Base-by-base conservation (phyloP, 208 protist species). In the Acanthamoeba royreba region DNA sequence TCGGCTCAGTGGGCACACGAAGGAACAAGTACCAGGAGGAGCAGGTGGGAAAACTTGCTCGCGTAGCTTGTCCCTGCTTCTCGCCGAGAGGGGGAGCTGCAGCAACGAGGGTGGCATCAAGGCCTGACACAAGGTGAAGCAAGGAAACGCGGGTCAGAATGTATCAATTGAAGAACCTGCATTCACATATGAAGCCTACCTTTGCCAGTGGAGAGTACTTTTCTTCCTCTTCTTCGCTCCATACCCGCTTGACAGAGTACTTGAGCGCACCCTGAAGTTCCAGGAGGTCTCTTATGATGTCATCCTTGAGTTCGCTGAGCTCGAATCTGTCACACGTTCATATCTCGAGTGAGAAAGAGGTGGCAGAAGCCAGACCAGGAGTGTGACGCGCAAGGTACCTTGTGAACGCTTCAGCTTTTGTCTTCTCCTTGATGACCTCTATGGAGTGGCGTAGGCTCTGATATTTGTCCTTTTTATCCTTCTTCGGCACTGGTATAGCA, bases 211-310 rank as follows among this genome's bases (percentile, higher is more conserved):
- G 66, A 8, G 66, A 46, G 17, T 79, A 79, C 66, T 79, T 43
- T 13, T 79, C 66, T 40, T 79, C 66, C 28, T 88, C 79, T 42
- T 88, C 79, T 22, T 88, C 79, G 43, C 45, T 88, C 79, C 79
- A 88, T 46, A 13, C 11, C 79, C 79, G 7, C 45, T 88, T 88
- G 47, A 88, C 45, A 13, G 79, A 88, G 49, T 61, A 88, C 45
- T 88, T 88, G 79, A 88, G 79, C n/a, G 49, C 79, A 4, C 47
- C 79, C 45, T 88, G 79, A 40, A 88, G 33, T 46, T 88, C 79
- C 0, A 25, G 33, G 8, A 88, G 79, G 17, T 88, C 79, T n/a
- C 79, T 88, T 13, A 88, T 88, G 42, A 88, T 88, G 49, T 88
- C 79, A 17, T 88, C 79, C 49, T 88, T 88, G 17, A 52, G 43